A percentile compares a stretch with the other conserved stretches of the same genome.
Conservation (phyloP, 177 flowering plant species). For the Vitis hybrid region DNA sequence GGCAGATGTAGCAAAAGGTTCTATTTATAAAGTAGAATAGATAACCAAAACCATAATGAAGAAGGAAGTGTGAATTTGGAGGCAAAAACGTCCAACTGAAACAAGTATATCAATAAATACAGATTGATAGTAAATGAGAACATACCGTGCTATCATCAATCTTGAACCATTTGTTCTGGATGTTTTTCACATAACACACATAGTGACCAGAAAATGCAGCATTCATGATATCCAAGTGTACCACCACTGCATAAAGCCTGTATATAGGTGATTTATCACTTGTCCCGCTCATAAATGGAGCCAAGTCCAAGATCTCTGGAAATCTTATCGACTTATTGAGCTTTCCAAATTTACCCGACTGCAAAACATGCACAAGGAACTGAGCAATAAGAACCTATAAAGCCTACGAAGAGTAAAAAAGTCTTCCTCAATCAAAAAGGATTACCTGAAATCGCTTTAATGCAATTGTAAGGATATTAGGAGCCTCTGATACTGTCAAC, state of each 20-base stretch:
- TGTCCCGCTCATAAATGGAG: conserved; percentile 81
- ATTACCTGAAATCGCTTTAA: conserved; percentile 89
- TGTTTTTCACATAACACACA: conserved; percentile 78
- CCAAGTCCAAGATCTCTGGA: conserved; percentile 79
- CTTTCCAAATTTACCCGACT: conserved; percentile 98
- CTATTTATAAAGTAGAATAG: too few relatives aligned
- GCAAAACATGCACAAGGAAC: conserved; percentile 22
- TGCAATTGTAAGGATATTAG: conserved; percentile 92
- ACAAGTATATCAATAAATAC: too few relatives aligned
- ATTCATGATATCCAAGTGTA: conserved; percentile 93
- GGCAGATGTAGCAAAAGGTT: too few relatives aligned
- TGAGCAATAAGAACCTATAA: conserved; percentile 3
- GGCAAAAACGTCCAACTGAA: too few relatives aligned
- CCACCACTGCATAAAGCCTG: conserved; percentile 86
- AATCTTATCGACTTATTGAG: conserved; percentile 78
- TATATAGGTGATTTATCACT: conserved; percentile 83
- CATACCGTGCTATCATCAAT: conserved; percentile 89
- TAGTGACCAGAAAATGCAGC: conserved; percentile 98
- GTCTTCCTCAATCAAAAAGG: neutral
- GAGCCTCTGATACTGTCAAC: conserved; percentile 82
- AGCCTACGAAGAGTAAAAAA: neutral
- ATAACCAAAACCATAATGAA: too few relatives aligned
- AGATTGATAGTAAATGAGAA: conserved; percentile 11
- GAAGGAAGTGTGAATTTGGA: too few relatives aligned
- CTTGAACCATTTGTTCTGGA: conserved; percentile 88